These are phyloP conservation scores for Dendrothele bispora DNA, from an alignment of 768 basidiomycete species.

Conservation along the genomic window DNA sequence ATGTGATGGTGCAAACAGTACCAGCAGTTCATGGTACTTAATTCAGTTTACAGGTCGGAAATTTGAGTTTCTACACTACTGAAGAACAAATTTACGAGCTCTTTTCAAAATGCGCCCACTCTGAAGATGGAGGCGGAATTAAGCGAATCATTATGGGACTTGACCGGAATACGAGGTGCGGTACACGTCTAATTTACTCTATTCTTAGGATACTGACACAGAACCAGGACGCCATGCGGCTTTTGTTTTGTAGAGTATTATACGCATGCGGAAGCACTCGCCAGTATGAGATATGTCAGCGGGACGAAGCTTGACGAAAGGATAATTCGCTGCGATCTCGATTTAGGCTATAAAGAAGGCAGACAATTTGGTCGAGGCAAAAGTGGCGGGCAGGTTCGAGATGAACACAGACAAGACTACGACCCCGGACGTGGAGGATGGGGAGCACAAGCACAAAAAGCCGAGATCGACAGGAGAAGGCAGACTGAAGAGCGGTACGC, in stretches of 20 bases:
- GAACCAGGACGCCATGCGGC: constrained; percentile 79
- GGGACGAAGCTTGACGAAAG: constrained; percentile 99
- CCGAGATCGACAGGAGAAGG: constrained; percentile 72
- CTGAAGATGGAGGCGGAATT: constrained; percentile 86
- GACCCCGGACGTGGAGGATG: constrained; percentile 95
- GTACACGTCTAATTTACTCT: not conserved
- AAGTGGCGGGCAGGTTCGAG: constrained; percentile 95
- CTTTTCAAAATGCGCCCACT: constrained; percentile 85
- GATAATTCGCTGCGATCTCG: constrained; percentile 96
- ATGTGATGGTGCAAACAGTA: constrained; percentile 29
- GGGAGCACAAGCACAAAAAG: constrained; percentile 82
- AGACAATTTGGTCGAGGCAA: constrained; percentile 97
- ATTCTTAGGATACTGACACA: not conserved
- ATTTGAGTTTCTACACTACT: constrained; percentile 91
- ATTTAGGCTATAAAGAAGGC: constrained; percentile 95
- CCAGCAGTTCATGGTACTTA: constrained; percentile 9
- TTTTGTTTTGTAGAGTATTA: constrained; percentile 98
- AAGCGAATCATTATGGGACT: constrained; percentile 96
- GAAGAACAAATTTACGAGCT: constrained; percentile 96
- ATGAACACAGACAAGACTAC: constrained; percentile 96
- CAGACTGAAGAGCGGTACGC: constrained; percentile 87
- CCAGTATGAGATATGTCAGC: constrained; percentile 90
- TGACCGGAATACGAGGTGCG: constrained; percentile 83
- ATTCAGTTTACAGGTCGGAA: constrained; percentile 64
- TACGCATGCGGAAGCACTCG: constrained; percentile 89